Evolutionary conservation across 2,329 filamentous ascomycete species (phyloP).

Genomic region (Trichoderma sp.): DNA sequence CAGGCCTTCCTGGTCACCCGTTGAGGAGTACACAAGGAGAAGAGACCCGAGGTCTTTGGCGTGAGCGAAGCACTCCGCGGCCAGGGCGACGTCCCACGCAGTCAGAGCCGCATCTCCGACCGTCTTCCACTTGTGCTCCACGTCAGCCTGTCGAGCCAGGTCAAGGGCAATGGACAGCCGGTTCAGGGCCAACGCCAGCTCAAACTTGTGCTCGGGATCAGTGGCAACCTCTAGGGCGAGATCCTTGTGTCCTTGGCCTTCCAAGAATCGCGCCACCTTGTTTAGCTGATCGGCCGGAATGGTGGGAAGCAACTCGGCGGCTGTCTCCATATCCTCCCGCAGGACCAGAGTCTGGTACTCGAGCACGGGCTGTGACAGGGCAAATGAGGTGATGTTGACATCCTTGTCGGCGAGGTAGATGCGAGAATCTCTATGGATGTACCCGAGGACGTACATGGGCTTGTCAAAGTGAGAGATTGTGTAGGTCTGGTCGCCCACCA

Average conservation of each 20-base stretch:
- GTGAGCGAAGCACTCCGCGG: constrained; percentile 89
- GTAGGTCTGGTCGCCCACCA: constrained; percentile 97
- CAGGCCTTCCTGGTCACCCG: constrained; percentile 75
- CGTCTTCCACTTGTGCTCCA: constrained; percentile 97
- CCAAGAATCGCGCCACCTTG: constrained; percentile 96
- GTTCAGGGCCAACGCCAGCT: constrained; percentile 80
- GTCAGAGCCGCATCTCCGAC: constrained; percentile 88
- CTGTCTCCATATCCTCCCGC: constrained; percentile 88
- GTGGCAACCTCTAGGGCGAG: constrained; percentile 92
- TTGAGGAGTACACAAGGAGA: constrained; percentile 85
- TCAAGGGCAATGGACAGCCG: constrained; percentile 84
- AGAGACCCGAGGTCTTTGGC: constrained; percentile 89
- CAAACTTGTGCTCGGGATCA: constrained; percentile 94
- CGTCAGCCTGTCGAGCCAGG: constrained; percentile 79
- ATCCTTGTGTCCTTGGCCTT: constrained; percentile 96
- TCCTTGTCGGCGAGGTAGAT: constrained; percentile 97
- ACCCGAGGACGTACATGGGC: constrained; percentile 91
- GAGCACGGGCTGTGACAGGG: constrained; percentile 85
- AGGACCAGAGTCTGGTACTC: constrained; percentile 97
- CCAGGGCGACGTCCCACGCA: constrained; percentile 83
- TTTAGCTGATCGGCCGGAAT: constrained; percentile 94
- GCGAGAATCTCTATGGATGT: constrained; percentile 91
- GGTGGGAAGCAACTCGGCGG: constrained; percentile 77
- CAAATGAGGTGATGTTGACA: constrained; percentile 86
- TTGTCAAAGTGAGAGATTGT: constrained; percentile 97